Conservation (phyloP, 192 early-diverging fungal species). For the Chytriomyces confervae region DNA sequence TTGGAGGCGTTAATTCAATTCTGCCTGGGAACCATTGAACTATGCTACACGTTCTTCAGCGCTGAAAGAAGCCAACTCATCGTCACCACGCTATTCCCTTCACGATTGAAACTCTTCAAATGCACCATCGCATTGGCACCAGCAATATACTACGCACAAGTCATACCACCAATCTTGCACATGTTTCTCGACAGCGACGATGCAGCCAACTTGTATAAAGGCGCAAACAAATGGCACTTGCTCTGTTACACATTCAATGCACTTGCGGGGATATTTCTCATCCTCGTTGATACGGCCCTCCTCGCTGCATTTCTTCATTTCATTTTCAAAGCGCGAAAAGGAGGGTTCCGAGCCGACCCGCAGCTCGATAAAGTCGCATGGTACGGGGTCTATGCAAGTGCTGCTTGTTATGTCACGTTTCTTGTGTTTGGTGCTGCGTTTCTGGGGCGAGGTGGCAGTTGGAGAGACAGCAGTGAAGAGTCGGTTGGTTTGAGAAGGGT, state of each 20-base stretch:
- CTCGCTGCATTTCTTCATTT: background rate
- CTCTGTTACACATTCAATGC: background rate
- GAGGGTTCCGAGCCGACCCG: background rate
- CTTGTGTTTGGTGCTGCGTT: background rate
- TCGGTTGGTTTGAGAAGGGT: too few species aligned
- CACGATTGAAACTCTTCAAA: background rate
- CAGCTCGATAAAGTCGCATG: background rate
- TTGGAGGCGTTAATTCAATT: background rate
- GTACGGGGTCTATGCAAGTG: background rate
- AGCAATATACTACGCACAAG: background rate
- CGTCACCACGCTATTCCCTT: background rate
- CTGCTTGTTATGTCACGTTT: background rate
- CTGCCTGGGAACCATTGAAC: conserved; percentile 1
- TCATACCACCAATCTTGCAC: background rate
- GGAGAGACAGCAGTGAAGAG: background rate
- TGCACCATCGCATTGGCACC: background rate
- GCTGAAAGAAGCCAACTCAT: background rate
- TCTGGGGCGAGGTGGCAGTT: background rate
- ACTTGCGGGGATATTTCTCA: background rate
- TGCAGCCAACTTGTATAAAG: background rate
- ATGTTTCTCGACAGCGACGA: background rate
- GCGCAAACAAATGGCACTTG: background rate
- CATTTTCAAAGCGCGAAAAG: background rate
- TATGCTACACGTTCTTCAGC: conserved; percentile 1
- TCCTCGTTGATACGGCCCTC: background rate